Evolutionary conservation across 495 filamentous ascomycete species (phyloP), one percentile per base, ranked within the genome.

Genomic region (Hypoxylon crocopeplum): DNA sequence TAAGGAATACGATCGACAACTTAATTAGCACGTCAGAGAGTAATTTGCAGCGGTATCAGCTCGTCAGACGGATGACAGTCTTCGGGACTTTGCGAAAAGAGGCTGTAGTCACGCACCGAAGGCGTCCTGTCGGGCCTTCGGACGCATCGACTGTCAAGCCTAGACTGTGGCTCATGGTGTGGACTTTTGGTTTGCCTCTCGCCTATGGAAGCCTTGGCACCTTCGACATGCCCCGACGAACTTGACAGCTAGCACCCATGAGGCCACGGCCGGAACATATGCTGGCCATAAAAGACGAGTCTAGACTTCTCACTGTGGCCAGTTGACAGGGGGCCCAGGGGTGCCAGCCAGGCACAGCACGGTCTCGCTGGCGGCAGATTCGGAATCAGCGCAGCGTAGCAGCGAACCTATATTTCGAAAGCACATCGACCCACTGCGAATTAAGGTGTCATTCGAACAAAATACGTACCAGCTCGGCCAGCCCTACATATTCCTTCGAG

Each of bases 151-250:
- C 16, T 19, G 24, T 46, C 44, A 34, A 48, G 55, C 37, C 55
- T 64, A 64, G 49, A 51, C 47, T 55, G 55, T 55, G 49, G 54
- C 49, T 59, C 37, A 44, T 55, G 49, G 11, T 22, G 45, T 37
- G 38, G 17, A 32, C 27, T 19, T 37, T 32, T 38, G 33, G 33
- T 29, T 56, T 51, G 38, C 27, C 33, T 56, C 33, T 64, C 55
- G 61, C 55, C 44, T 59, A 25, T 25, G 7, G 47, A 30, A 15
- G 19, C 46, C 61, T 59, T 64, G 61, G 61, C 61, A 32, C 44
- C 44, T 59, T 45, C 49, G 27, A 55, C 30, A 44, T 37, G 50
- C 42, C 34, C 22, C 25, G 42, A 48, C 12, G 22, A 30, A 20
- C 37, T 27, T 44, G 42, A 54, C 36, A 39, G 24, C 22, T 30